Conservation (phyloP, 352 stramenopile species). For the Phytophthora capsici region DNA sequence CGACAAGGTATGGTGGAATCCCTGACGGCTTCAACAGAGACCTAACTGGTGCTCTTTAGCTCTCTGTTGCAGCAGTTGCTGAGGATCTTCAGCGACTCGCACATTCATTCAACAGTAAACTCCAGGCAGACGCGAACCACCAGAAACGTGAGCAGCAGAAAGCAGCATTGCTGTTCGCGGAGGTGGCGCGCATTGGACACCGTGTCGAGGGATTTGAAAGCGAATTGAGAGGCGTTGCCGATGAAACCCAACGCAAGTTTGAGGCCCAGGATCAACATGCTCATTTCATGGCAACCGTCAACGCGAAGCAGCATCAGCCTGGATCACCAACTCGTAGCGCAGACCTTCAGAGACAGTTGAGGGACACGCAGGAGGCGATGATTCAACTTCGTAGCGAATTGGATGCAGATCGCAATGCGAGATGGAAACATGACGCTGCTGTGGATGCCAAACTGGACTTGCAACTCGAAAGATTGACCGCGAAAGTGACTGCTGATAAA, state of each 20-base stretch:
- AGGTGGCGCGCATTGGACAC: conserved; percentile 62
- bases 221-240: conserved; percentile 31
- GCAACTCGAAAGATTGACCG: conserved; percentile 54
- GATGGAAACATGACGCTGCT: conserved; percentile 51
- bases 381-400: conserved; percentile 58
- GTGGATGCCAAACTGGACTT: conserved; percentile 49
- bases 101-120: conserved; percentile 61
- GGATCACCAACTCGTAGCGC: conserved; percentile 20
- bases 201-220: conserved; percentile 50
- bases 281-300: conserved; percentile 26
- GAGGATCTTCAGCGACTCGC: conserved; percentile 68
- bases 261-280: conserved; percentile 56
- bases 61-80: conserved; percentile 31
- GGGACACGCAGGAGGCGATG: conserved; percentile 44
- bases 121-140: conserved; percentile 53
- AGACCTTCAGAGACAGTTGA: conserved; percentile 39
- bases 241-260: conserved; percentile 47
- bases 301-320: conserved; percentile 46
- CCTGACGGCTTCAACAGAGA: no score
- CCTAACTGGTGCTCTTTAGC: conserved; percentile 11
- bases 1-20: conserved; percentile 46
- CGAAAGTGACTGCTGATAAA: conserved; percentile 54
- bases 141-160: conserved; percentile 80
- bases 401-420: conserved; percentile 64
- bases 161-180: conserved; percentile 68